Evolutionary conservation across 108 stramenopile species (phyloP).

Genomic region (Stephanodiscus triporus): DNA sequence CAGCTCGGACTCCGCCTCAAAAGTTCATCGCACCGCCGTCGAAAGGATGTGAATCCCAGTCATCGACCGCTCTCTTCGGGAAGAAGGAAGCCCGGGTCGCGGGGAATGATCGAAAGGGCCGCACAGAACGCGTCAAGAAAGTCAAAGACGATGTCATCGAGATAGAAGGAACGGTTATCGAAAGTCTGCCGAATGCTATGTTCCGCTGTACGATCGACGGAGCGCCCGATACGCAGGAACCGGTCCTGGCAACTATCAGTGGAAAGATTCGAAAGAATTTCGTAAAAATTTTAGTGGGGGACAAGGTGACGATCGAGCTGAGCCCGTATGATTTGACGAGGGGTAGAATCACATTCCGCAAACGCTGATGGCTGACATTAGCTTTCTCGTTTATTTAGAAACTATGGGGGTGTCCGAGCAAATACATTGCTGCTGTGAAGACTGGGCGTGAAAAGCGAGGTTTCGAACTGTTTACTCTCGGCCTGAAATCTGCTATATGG

Average conservation of each 20-base stretch:
- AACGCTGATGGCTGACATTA: constrained; percentile 54
- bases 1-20: constrained; percentile 1
- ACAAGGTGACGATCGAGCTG: constrained; percentile 90
- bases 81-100: constrained; percentile 81
- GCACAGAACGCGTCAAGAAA: constrained; percentile 74
- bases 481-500: background rate
- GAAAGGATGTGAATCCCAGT: background rate
- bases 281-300: constrained; percentile 93
- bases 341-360: constrained; percentile 92
- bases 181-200: constrained; percentile 92
- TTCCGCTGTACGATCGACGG: constrained; percentile 89
- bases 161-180: constrained; percentile 82
- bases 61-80: constrained; percentile 59
- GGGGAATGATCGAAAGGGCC: constrained; percentile 75
- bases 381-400: background rate
- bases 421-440: background rate
- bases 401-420: background rate
- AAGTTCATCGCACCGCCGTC: background rate
- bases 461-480: no score
- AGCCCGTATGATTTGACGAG: constrained; percentile 94
- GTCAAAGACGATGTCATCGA: constrained; percentile 93
- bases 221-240: constrained; percentile 78
- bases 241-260: constrained; percentile 88
- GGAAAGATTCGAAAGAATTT: constrained; percentile 93
- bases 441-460: background rate